Evolutionary conservation across 176 grass and related monocot species (phyloP).

Genomic region (Eleusine coracana): DNA sequence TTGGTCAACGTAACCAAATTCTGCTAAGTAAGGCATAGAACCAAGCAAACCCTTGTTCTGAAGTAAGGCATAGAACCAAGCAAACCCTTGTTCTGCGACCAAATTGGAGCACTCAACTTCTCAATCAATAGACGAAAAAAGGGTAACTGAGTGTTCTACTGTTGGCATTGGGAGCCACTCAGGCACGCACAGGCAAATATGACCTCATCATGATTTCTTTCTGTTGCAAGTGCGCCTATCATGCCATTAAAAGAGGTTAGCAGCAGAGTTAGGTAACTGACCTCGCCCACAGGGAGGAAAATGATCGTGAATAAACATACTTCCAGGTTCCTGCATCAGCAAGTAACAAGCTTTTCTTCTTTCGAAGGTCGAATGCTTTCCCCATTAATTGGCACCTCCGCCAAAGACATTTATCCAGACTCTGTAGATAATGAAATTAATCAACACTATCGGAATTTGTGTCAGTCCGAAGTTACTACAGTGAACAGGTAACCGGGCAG

Average conservation of each 20-base stretch:
- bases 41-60: background rate
- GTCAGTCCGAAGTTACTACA: background rate
- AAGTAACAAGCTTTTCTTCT: background rate
- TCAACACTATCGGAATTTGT: background rate
- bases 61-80: background rate
- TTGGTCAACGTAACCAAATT: background rate
- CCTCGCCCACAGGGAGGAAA: conserved; percentile 17
- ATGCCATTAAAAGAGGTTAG: background rate
- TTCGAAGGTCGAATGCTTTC: background rate
- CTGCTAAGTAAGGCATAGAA: background rate
- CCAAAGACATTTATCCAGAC: background rate
- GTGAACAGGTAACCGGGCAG: background rate
- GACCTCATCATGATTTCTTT: background rate
- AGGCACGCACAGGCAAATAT: background rate
- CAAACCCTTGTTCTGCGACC: background rate
- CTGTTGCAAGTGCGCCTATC: conserved; percentile 12
- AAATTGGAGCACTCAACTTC: background rate
- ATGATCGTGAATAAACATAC: background rate
- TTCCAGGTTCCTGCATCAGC: background rate
- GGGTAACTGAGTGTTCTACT: background rate
- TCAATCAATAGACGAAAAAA: background rate
- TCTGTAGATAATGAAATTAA: background rate
- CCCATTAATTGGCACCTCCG: background rate
- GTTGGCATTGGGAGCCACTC: conserved; percentile 1
- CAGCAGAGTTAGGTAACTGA: conserved; percentile 4